Evolutionary conservation across 2,329 filamentous ascomycete species (phyloP).

Genomic region (Fusarium multiceps): DNA sequence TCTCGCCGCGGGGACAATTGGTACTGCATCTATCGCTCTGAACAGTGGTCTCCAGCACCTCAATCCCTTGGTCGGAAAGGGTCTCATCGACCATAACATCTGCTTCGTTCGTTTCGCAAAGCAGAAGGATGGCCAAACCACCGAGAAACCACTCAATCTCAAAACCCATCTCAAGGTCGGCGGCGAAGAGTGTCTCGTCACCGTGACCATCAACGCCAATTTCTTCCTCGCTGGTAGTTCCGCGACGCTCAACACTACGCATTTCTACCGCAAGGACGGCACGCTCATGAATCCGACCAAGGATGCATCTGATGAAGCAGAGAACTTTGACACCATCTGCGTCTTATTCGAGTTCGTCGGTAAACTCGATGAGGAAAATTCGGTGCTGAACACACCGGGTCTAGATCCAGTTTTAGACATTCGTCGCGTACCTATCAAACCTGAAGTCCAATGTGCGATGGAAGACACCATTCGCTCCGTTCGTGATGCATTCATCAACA

Average conservation of each 20-base stretch:
- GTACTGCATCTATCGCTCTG: slow-evolving; percentile 29
- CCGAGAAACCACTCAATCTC: slow-evolving; percentile 27
- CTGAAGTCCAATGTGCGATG: slow-evolving; percentile 21
- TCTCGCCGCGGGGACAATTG: slow-evolving; percentile 16
- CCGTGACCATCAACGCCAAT: slow-evolving; percentile 34
- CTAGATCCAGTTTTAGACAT: slow-evolving; percentile 27
- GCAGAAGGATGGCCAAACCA: slow-evolving; percentile 7
- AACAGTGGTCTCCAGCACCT: slow-evolving; percentile 31
- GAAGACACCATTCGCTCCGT: slow-evolving; percentile 2
- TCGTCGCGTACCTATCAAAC: slow-evolving; percentile 6
- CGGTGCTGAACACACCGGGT: slow-evolving; percentile 17
- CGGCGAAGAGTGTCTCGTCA: slow-evolving; percentile 15
- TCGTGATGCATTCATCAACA: slow-evolving; percentile 3
- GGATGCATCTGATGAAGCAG: slow-evolving; percentile 5
- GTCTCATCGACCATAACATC: slow-evolving; percentile 33
- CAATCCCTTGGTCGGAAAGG: slow-evolving; percentile 9
- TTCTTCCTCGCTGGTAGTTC: slow-evolving; percentile 36
- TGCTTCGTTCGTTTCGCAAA: slow-evolving; percentile 33
- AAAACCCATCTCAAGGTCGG: slow-evolving; percentile 25
- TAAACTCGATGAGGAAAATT: not conserved
- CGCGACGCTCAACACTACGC: slow-evolving; percentile 21
- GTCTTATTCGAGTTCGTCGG: slow-evolving; percentile 33
- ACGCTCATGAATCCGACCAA: slow-evolving; percentile 9
- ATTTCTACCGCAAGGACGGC: slow-evolving; percentile 21
- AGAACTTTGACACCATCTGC: slow-evolving; percentile 32